Conservation (phyloP, 345 rosid genomes). For the Brassica cretica region DNA sequence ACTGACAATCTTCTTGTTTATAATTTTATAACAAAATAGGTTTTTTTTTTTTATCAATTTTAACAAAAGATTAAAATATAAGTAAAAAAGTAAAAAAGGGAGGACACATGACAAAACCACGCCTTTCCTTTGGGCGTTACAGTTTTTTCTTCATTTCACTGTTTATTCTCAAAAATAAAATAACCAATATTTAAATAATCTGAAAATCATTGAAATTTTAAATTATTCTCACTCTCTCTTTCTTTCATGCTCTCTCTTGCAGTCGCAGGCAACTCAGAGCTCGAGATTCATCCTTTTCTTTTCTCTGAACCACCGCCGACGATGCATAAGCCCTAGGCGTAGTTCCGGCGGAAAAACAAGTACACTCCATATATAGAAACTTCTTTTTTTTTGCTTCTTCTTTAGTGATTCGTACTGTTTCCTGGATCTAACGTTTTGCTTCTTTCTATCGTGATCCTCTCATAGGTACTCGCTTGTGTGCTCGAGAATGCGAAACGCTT, state of each 20-base stretch:
- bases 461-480: not conserved
- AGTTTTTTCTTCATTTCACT: not conserved
- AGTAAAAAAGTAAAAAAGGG: not conserved
- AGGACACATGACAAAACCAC: not conserved
- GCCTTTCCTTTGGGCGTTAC: not conserved
- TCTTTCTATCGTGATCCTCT: conserved; percentile 7
- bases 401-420: conserved; percentile 13
- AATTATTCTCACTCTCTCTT: conserved; percentile 8
- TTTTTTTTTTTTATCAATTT: too few relatives aligned
- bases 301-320: not conserved
- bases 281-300: conserved; percentile 12
- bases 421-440: conserved; percentile 25
- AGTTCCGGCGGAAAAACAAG: conserved; percentile 9
- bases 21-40: not conserved
- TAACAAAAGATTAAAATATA: not conserved
- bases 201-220: not conserved
- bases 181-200: not conserved
- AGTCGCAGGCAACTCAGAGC: conserved; percentile 27
- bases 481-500: not conserved
- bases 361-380: not conserved
- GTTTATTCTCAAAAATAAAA: not conserved
- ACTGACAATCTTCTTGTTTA: conserved; percentile 1
- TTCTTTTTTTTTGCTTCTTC: not conserved
- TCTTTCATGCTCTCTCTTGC: not conserved
- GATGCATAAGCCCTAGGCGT: not conserved